Conservation (phyloP, 2,329 filamentous ascomycete genomes). For the Fusarium dlaminii region DNA sequence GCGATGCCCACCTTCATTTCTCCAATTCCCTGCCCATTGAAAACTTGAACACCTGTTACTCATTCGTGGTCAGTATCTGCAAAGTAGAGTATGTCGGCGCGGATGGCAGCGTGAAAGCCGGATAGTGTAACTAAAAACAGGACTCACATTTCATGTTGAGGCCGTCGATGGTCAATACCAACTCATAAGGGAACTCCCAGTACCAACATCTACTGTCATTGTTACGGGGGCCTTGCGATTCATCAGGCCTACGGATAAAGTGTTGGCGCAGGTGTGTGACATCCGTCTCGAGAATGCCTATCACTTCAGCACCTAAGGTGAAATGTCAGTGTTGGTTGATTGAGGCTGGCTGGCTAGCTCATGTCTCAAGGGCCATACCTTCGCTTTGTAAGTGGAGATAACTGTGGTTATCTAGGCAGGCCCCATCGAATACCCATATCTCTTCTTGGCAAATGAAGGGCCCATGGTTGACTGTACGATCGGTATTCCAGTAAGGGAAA, state of each 20-base stretch:
- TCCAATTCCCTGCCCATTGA: rapidly evolving
- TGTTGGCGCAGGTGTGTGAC: not conserved
- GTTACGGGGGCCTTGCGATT: rapidly evolving
- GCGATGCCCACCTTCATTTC: not conserved
- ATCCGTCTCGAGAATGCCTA: not conserved
- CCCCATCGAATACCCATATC: not conserved
- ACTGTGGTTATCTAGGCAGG: rapidly evolving
- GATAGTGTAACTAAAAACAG: not conserved
- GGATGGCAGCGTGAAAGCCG: not conserved
- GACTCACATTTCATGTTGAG: conserved; percentile 2
- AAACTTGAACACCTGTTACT: not conserved
- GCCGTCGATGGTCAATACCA: not conserved
- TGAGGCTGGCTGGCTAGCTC: not conserved
- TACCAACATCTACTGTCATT: not conserved
- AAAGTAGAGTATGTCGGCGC: not conserved
- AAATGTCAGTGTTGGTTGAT: not conserved
- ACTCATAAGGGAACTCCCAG: not conserved
- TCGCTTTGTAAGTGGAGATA: not conserved
- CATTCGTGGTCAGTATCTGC: rapidly evolving
- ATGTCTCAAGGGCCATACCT: not conserved
- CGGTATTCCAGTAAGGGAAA: not conserved
- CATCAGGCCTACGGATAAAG: not conserved
- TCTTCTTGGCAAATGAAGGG: not conserved
- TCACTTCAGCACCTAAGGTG: not conserved
- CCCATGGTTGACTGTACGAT: not conserved